These are phyloP conservation scores for Linum trigynum DNA, from an alignment of 345 rosid species.

Conservation along the genomic window DNA sequence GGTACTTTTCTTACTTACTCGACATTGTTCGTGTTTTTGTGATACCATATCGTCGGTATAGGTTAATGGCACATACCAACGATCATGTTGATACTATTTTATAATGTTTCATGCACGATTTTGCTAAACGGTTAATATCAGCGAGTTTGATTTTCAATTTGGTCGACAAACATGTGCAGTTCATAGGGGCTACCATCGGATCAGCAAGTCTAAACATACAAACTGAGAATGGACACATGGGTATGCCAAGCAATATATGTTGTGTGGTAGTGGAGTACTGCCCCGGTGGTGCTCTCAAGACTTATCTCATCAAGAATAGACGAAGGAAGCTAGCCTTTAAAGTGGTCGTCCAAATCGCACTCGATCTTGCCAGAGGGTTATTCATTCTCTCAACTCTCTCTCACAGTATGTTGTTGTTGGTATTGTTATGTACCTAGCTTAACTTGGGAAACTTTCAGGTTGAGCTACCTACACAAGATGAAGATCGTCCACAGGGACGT, in stretches of 20 bases:
- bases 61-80: slow-evolving; percentile 2
- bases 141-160: background rate
- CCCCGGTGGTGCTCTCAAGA: slow-evolving; percentile 29
- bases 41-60: background rate
- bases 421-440: slow-evolving; percentile 5
- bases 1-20: slow-evolving; percentile 15
- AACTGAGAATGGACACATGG: slow-evolving; percentile 23
- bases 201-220: slow-evolving; percentile 14
- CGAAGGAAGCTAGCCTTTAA: slow-evolving; percentile 24
- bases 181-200: slow-evolving; percentile 27
- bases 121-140: background rate
- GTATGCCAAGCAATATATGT: slow-evolving; percentile 18
- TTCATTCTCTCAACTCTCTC: background rate
- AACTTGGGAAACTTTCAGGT: slow-evolving; percentile 12
- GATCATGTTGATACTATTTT: background rate
- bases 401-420: background rate
- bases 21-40: background rate
- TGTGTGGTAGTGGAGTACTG: slow-evolving; percentile 30
- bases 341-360: slow-evolving; percentile 24
- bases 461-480: slow-evolving; percentile 32
- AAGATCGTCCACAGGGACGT: slow-evolving; percentile 38
- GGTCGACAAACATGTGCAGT: slow-evolving; percentile 14
- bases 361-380: slow-evolving; percentile 33
- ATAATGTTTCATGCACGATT: background rate
- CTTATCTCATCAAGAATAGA: slow-evolving; percentile 29